Percentiles rank a stretch among this genome's conserved stretches.
phyloP scores from a whole-genome alignment of 495 filamentous ascomycete species.

The Podospora anserina region DNA sequence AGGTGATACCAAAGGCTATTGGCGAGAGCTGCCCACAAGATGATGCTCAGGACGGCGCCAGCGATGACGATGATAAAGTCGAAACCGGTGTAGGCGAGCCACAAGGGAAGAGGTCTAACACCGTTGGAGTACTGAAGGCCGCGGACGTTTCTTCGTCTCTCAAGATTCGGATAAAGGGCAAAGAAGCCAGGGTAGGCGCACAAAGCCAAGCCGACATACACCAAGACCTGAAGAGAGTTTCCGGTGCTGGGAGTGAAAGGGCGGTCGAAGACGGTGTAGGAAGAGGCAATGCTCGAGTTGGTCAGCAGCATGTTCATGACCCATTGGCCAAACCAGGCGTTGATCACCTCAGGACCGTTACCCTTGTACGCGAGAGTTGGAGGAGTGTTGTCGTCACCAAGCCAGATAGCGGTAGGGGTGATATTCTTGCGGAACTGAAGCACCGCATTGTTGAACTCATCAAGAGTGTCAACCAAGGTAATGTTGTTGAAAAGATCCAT shows the following conservation, averaged over 20 bases:
- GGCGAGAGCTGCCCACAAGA: conserved; percentile 54
- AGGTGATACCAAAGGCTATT: conserved; percentile 65
- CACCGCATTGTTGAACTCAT: conserved; percentile 67
- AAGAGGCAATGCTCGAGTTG: conserved; percentile 63
- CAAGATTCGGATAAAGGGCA: conserved; percentile 76
- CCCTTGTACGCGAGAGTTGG: conserved; percentile 63
- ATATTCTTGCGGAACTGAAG: conserved; percentile 58
- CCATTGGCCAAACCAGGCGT: conserved; percentile 67
- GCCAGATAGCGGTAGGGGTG: conserved; percentile 72
- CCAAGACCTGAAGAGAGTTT: conserved; percentile 70
- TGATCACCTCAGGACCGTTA: conserved; percentile 37
- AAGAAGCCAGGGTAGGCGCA: conserved; percentile 79
- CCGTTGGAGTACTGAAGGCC: conserved; percentile 86
- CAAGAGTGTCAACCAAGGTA: conserved; percentile 59
- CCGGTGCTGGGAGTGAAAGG: conserved; percentile 62
- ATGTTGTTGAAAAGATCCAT: conserved; percentile 40
- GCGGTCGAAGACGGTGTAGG: conserved; percentile 66
- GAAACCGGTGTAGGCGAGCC: conserved; percentile 73
- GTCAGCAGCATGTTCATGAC: conserved; percentile 62
- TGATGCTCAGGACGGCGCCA: conserved; percentile 59
- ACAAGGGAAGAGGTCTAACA: conserved; percentile 66
- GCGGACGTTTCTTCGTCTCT: conserved; percentile 71
- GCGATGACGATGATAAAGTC: conserved; percentile 69
- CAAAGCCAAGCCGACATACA: conserved; percentile 76
- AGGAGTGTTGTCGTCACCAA: conserved; percentile 52